These are phyloP conservation scores for Yamadazyma buinensis DNA, from an alignment of 1,139 yeast genomes.

Conservation along the genomic window DNA sequence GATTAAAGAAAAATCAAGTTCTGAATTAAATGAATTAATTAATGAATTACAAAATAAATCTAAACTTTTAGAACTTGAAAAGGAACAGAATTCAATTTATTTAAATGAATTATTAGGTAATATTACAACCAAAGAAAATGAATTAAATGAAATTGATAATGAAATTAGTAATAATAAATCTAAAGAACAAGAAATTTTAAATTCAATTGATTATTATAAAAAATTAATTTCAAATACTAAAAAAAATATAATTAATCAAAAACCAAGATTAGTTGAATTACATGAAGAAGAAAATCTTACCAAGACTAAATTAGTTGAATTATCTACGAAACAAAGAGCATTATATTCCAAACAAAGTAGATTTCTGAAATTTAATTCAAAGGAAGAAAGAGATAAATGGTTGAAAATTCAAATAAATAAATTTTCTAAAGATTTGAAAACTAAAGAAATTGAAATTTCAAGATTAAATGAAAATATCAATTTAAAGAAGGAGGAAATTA, in stretches of 20 bases:
- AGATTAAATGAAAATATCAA: conserved; percentile 19
- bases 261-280: conserved; percentile 43
- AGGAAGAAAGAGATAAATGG: conserved; percentile 67
- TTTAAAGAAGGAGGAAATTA: conserved; percentile 16
- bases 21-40: conserved; percentile 45
- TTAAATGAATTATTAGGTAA: conserved; percentile 41
- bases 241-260: conserved; percentile 18
- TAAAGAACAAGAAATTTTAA: conserved; percentile 13
- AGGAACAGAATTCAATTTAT: conserved; percentile 48
- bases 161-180: conserved; percentile 15
- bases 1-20: conserved; percentile 43
- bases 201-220: conserved; percentile 19
- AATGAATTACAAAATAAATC: conserved; percentile 34
- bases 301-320: conserved; percentile 38
- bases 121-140: conserved; percentile 39
- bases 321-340: conserved; percentile 56
- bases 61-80: conserved; percentile 46
- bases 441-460: conserved; percentile 21
- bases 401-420: conserved; percentile 34
- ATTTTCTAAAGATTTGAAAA: conserved; percentile 15
- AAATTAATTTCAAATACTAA: conserved; percentile 21
- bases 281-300: conserved; percentile 37
- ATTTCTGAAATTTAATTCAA: conserved; percentile 53
- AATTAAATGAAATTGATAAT: conserved; percentile 28
- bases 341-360: conserved; percentile 75